phyloP scores from a whole-genome alignment of 1,284 basidiomycete genomes.

The Ustilago crameri region DNA sequence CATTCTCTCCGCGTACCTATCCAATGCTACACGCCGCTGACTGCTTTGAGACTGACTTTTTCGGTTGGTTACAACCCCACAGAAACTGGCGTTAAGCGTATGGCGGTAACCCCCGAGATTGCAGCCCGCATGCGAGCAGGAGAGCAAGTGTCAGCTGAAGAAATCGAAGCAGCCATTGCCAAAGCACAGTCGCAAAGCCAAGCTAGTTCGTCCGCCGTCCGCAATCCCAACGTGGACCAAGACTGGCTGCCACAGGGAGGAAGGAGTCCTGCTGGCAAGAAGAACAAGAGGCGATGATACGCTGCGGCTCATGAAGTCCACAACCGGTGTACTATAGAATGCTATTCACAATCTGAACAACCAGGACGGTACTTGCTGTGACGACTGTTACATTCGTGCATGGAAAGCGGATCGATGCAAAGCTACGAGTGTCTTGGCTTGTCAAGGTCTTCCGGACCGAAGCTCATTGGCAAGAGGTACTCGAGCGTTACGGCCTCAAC shows the following conservation, averaged over 20 bases:
- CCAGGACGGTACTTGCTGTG: no score
- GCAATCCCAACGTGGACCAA: conserved; percentile 47
- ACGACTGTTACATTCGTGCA: no score
- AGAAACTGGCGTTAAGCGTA: conserved; percentile 59
- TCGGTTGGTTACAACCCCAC: neutral
- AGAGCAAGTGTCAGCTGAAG: conserved; percentile 59
- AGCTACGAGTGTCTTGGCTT: conserved; percentile 42
- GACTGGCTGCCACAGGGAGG: conserved; percentile 48
- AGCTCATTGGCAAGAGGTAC: conserved; percentile 84
- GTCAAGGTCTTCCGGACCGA: conserved; percentile 82
- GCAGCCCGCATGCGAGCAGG: conserved; percentile 62
- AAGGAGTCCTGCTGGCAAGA: conserved; percentile 37
- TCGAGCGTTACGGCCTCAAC: conserved; percentile 74
- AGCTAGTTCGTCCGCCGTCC: conserved; percentile 29
- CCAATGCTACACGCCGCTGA: no score
- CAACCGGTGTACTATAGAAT: neutral
- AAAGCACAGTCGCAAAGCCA: conserved; percentile 32
- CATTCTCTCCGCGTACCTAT: neutral
- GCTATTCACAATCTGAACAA: no score
- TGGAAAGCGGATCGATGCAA: no score
- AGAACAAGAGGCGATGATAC: conserved; percentile 29
- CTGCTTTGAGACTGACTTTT: conserved; percentile 3
- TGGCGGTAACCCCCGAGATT: conserved; percentile 61
- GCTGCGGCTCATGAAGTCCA: no score
- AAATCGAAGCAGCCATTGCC: conserved; percentile 55